phyloP scores from a whole-genome alignment of 2,329 filamentous ascomycete genomes.

The Capronia coronata region DNA sequence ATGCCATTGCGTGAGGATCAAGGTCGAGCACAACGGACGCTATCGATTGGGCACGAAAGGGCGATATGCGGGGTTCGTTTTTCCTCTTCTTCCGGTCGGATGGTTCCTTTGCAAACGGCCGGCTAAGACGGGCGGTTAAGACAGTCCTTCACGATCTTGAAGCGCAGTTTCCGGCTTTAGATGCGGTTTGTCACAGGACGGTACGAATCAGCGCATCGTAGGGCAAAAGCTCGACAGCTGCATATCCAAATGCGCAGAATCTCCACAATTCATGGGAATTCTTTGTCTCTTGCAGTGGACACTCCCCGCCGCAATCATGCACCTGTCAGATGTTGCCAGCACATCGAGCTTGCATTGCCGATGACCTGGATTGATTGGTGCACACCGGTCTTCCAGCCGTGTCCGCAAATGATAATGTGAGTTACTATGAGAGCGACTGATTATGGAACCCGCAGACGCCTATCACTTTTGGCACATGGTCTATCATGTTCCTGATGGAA shows the following conservation, averaged over 20 bases:
- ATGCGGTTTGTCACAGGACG: slow-evolving; percentile 1
- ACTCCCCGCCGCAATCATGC: slow-evolving; percentile 11
- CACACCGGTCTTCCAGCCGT: background rate
- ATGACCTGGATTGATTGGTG: slow-evolving; percentile 18
- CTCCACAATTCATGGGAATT: slow-evolving; percentile 6
- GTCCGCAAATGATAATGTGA: background rate
- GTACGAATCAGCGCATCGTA: slow-evolving; percentile 2
- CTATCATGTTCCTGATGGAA: background rate
- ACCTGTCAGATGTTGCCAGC: slow-evolving; percentile 24
- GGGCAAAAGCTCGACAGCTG: slow-evolving; percentile 11
- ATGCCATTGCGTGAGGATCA: background rate
- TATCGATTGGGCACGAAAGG: slow-evolving; percentile 19
- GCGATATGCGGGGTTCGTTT: slow-evolving; percentile 18
- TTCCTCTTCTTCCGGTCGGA: background rate
- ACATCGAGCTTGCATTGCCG: slow-evolving; percentile 20
- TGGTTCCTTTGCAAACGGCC: background rate
- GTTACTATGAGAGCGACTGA: background rate
- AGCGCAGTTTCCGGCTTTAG: background rate
- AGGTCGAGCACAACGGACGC: slow-evolving; percentile 8
- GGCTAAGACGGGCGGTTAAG: background rate
- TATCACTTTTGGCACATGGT: background rate
- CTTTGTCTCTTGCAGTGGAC: slow-evolving; percentile 15
- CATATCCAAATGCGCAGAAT: slow-evolving; percentile 11
- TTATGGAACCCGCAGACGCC: background rate
- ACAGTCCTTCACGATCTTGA: background rate